Evolutionary conservation across 805 yeast genomes (phyloP), one percentile per base, ranked within the genome.

Genomic region (Wickerhamiella spandovensis): DNA sequence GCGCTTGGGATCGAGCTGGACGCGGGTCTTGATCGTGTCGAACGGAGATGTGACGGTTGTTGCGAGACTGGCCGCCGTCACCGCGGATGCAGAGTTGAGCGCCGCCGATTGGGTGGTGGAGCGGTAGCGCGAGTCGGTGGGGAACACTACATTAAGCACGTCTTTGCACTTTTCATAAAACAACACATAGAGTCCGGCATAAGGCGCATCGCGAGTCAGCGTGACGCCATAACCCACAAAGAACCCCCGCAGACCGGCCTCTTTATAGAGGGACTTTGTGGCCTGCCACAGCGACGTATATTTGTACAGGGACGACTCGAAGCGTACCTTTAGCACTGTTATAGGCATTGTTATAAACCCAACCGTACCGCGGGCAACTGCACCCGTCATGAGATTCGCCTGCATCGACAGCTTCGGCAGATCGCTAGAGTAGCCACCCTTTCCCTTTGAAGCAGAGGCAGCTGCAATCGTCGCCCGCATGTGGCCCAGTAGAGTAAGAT

Each of bases 291-390:
- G 60, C 5, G 92, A 78, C 28, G 67, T 72, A 65, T 88, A 87
- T 42, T 75, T 66, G 65, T 85, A 90, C 50, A 82, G 56, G 37
- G 82, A 81, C 5, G 95, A 85, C 67, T 92, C 97, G 60, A 76
- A 88, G 37, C 97, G 72, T 5, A 94, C 92, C 63, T 92, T 92
- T 25, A 92, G 66, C 3, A 92, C 79, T 0, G 98, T 92, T 9
- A 92, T 75, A 0, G 98, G 98, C 98, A 92, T 92, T 5, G 95
- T 86, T 8, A 85, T 54, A 54, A 81, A 75, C 1, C 98, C 98
- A 1, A 88, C 95, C 1, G 76, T 51, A 0, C 88, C 87, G 51
- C 98, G 71, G 1, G 94, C 81, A 2, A 80, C 58, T 43, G 85
- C 84, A 3, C 98, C 97, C 0, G 89, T 73, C 6, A 76, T 48